Evolutionary conservation across 2,329 filamentous ascomycete species (phyloP).

Genomic region (Didymella pinodella): DNA sequence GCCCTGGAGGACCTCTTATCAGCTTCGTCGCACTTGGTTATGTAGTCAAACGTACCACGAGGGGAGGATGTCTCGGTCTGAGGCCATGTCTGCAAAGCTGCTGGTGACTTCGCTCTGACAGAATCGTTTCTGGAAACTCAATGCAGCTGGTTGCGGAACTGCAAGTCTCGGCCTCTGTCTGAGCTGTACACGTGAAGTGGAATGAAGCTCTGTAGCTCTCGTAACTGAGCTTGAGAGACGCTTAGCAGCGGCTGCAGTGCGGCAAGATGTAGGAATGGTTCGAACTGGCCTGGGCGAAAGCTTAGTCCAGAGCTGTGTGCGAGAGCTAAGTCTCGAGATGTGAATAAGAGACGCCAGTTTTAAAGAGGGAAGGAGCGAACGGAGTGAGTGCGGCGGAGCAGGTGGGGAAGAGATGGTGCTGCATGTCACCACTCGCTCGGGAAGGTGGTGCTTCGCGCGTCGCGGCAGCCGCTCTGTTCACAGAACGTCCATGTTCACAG

Average conservation of each 20-base stretch:
- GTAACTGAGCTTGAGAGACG: constrained; percentile 30
- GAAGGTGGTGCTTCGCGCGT: constrained; percentile 15
- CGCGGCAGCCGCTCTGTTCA: constrained; percentile 18
- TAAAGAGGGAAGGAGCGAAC: constrained; percentile 23
- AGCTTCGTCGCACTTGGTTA: constrained; percentile 16
- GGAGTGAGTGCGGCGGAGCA: constrained; percentile 7
- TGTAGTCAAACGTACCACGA: constrained; percentile 48
- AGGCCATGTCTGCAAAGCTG: constrained; percentile 52
- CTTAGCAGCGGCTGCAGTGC: constrained; percentile 19
- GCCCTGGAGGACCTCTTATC: constrained; percentile 59
- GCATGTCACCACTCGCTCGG: constrained; percentile 15
- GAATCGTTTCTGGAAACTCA: constrained; percentile 36
- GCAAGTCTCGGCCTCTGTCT: constrained; percentile 27
- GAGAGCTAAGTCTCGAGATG: constrained; percentile 48
- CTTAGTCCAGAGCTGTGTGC: constrained; percentile 37
- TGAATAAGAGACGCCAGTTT: constrained; percentile 45
- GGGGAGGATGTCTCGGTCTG: constrained; percentile 57
- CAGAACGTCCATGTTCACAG: background rate
- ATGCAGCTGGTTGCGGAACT: constrained; percentile 22
- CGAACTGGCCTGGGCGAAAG: constrained; percentile 25
- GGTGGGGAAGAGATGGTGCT: constrained; percentile 15
- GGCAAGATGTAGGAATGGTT: constrained; percentile 13
- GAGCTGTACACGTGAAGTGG: constrained; percentile 28
- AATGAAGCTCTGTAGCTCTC: constrained; percentile 30
- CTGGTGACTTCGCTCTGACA: constrained; percentile 46